phyloP scores from a whole-genome alignment of 805 yeast species.

The Tetrapisispora phaffii region DNA sequence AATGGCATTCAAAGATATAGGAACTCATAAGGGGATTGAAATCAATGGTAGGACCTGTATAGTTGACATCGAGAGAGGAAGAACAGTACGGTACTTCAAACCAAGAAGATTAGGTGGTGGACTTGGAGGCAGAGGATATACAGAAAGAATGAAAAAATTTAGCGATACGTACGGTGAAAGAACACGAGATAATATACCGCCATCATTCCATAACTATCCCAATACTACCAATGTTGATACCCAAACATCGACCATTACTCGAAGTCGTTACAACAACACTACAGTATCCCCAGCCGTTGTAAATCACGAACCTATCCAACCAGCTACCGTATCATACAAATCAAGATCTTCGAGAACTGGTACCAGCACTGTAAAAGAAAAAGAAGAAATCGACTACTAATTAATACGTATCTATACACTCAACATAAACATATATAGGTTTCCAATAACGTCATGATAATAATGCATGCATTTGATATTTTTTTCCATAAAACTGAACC shows the following conservation, averaged over 20 bases:
- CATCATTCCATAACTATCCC: neutral
- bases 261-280: neutral
- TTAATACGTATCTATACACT: neutral
- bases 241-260: neutral
- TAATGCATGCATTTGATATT: too few relatives aligned
- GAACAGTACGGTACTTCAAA: slow-evolving; percentile 55
- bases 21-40: slow-evolving; percentile 36
- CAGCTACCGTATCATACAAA: slow-evolving; percentile 7
- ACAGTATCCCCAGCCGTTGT: neutral
- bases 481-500: too few relatives aligned
- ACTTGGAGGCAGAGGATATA: slow-evolving; percentile 72
- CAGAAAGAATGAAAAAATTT: neutral
- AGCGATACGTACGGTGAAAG: neutral
- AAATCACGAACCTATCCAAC: neutral
- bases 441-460: too few relatives aligned
- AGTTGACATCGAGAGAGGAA: slow-evolving; percentile 66
- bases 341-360: slow-evolving; percentile 18
- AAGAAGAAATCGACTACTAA: slow-evolving; percentile 16
- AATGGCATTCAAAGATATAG: slow-evolving; percentile 48
- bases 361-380: slow-evolving; percentile 1
- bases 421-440: neutral
- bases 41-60: slow-evolving; percentile 46
- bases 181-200: neutral
- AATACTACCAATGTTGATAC: neutral
- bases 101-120: slow-evolving; percentile 86